Evolutionary conservation across 108 stramenopile species (phyloP).

Genomic region (Conticribra guillardii): DNA sequence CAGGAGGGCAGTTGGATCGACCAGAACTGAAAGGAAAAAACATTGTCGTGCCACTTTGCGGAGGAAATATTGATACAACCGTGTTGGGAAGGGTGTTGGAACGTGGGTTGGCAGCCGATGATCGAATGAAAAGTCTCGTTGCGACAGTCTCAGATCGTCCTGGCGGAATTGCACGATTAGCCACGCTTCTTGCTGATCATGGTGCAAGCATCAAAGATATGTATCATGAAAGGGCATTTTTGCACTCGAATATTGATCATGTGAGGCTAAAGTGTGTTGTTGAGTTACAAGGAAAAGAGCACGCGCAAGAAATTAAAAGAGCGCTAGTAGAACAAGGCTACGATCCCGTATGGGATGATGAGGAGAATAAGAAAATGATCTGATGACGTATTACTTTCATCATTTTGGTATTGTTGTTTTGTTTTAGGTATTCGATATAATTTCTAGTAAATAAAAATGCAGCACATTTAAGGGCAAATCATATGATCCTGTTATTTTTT

Average conservation of each 20-base stretch:
- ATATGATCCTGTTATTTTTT: too few species aligned
- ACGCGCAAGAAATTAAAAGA: slow-evolving; percentile 53
- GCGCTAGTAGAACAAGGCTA: slow-evolving; percentile 41
- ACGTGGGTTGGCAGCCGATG: slow-evolving; percentile 93
- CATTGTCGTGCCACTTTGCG: slow-evolving; percentile 95
- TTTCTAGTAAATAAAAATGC: too few species aligned
- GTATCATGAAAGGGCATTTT: slow-evolving; percentile 98
- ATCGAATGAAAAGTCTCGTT: slow-evolving; percentile 87
- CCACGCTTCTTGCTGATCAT: slow-evolving; percentile 60
- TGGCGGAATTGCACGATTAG: slow-evolving; percentile 84
- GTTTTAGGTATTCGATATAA: too few species aligned
- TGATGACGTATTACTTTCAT: too few species aligned
- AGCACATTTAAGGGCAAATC: too few species aligned
- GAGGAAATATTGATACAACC: slow-evolving; percentile 97
- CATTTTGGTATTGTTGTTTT: too few species aligned
- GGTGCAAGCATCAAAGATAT: slow-evolving; percentile 95
- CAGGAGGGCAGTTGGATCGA: slow-evolving; percentile 86
- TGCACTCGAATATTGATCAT: slow-evolving; percentile 88
- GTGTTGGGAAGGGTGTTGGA: slow-evolving; percentile 83
- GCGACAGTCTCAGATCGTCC: slow-evolving; percentile 94
- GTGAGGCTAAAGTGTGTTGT: slow-evolving; percentile 93
- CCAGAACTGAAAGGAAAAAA: slow-evolving; percentile 90
- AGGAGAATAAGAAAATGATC: slow-evolving; percentile 22
- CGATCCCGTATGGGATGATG: slow-evolving; percentile 46
- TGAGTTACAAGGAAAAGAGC: slow-evolving; percentile 83